Evolutionary conservation across 441 rosid species (phyloP).

Genomic region (Populus hybrid): DNA sequence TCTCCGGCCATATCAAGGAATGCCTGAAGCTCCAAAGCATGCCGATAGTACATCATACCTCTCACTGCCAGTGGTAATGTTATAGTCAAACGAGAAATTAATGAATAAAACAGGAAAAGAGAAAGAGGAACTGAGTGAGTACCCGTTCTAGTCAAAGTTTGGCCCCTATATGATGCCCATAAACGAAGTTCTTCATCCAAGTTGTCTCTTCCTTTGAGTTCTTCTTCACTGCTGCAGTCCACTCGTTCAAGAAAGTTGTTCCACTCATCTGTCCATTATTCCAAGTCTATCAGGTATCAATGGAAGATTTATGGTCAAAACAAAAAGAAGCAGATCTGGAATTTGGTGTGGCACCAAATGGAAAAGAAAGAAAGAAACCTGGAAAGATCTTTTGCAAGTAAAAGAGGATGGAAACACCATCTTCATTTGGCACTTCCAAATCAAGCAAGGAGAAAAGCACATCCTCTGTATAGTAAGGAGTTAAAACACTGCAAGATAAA

Average conservation of each 20-base stretch:
- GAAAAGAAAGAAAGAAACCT: slow-evolving; percentile 43
- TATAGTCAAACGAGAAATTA: neutral
- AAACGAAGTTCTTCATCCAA: slow-evolving; percentile 82
- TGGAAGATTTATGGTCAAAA: neutral
- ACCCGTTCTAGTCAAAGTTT: slow-evolving; percentile 99
- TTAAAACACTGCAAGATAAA: slow-evolving; percentile 63
- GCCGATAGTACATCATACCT: slow-evolving; percentile 99
- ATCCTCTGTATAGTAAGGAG: slow-evolving; percentile 98
- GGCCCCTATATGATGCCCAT: slow-evolving; percentile 99
- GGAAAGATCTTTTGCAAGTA: slow-evolving; percentile 99
- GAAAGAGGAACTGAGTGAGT: neutral
- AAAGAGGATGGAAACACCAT: slow-evolving; percentile 96
- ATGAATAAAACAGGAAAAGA: neutral
- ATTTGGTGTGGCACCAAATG: neutral
- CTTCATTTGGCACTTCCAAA: slow-evolving; percentile 86
- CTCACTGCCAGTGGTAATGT: slow-evolving; percentile 57
- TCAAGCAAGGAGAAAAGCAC: slow-evolving; percentile 84
- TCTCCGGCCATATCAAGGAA: slow-evolving; percentile 98
- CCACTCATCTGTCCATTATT: slow-evolving; percentile 83
- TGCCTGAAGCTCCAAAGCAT: slow-evolving; percentile 99
- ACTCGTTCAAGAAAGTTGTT: slow-evolving; percentile 87
- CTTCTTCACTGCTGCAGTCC: slow-evolving; percentile 52
- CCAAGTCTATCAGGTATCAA: slow-evolving; percentile 1
- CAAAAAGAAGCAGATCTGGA: neutral
- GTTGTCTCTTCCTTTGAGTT: slow-evolving; percentile 56